phyloP scores from a whole-genome alignment of 2,329 filamentous ascomycete species.

The Alternaria arbusti region DNA sequence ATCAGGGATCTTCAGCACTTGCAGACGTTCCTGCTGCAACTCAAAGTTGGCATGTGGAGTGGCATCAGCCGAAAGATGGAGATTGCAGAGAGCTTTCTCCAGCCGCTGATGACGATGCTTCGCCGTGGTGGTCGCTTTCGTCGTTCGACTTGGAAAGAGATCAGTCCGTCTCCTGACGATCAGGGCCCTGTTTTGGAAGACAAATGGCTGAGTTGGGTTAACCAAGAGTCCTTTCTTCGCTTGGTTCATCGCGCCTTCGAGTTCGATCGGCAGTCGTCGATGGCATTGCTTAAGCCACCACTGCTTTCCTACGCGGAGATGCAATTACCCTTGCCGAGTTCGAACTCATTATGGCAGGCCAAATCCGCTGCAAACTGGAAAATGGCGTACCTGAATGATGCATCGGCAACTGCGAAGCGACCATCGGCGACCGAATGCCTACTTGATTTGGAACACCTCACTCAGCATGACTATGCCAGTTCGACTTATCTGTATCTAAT shows the following conservation, averaged over 20 bases:
- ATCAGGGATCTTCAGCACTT: slow-evolving; percentile 60
- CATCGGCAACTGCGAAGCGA: slow-evolving; percentile 15
- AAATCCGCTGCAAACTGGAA: slow-evolving; percentile 70
- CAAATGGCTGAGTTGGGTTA: slow-evolving; percentile 71
- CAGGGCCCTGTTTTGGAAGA: slow-evolving; percentile 63
- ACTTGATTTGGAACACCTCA: slow-evolving; percentile 31
- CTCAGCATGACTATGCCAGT: slow-evolving; percentile 47
- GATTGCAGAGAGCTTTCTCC: slow-evolving; percentile 63
- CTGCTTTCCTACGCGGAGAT: slow-evolving; percentile 73
- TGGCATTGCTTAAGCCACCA: slow-evolving; percentile 69
- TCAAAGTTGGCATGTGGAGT: slow-evolving; percentile 65
- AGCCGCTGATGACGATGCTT: slow-evolving; percentile 63
- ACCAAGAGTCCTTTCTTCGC: slow-evolving; percentile 71
- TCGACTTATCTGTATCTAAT: slow-evolving; percentile 70
- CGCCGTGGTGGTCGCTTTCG: slow-evolving; percentile 66
- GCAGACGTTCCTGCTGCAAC: slow-evolving; percentile 57
- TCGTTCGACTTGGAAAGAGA: slow-evolving; percentile 59
- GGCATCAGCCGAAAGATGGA: slow-evolving; percentile 66
- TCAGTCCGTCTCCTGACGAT: slow-evolving; percentile 62
- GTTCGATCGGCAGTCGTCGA: slow-evolving; percentile 70
- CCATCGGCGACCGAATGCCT: slow-evolving; percentile 41
- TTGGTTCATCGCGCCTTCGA: slow-evolving; percentile 70
- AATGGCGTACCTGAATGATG: slow-evolving; percentile 58
- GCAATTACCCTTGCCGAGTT: slow-evolving; percentile 68
- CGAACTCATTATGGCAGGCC: slow-evolving; percentile 70